Base-by-base conservation (phyloP, 1,139 yeast genomes). In the Lodderomyces jiufengensis region DNA sequence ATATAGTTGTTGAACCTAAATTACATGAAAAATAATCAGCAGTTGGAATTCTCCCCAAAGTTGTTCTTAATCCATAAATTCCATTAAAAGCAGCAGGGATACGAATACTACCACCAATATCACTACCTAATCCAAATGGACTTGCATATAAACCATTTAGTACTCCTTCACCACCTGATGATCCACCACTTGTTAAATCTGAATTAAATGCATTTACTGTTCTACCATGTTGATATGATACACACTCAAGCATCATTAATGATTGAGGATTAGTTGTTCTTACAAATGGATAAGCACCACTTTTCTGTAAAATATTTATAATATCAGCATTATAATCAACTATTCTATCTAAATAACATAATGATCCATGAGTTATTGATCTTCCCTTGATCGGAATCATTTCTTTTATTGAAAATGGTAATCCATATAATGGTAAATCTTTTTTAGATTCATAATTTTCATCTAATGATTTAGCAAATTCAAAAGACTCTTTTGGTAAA, bases 221-320 rank as follows among this genome's bases (percentile, higher is more conserved):
- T 43, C 76, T 60, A 3, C 80, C 81, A 29, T 58, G 62, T 45
- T 70, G 61, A 52, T 68, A 70, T 51, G 73, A 73, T 43, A 65
- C 59, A 21, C 76, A 68, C 43, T 73, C 79, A 33, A 73, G 54
- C 45, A 71, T 77, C 82, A 78, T 77, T 45, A 77, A 55, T 9
- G 74, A 56, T 54, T 76, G 80, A 9, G 83, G 83, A 44, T 73
- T 66, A 30, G 73, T 68, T 3, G 82, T 76, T 53, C 80, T 60
- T 24, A 64, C 49, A 36, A 46, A 51, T 9, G 49, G 45, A 24
- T 52, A 48, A 3, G 55, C 58, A 5, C 58, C 61, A 25, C 37
- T 40, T 16, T 22, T 34, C 20, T 5, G 5, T 36, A 52, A 39
- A 16, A 52, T 50, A 18, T 49, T 41, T 20, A 50, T 55, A 15